phyloP scores from a whole-genome alignment of 768 basidiomycete species.

The Agrocybe praecox region DNA sequence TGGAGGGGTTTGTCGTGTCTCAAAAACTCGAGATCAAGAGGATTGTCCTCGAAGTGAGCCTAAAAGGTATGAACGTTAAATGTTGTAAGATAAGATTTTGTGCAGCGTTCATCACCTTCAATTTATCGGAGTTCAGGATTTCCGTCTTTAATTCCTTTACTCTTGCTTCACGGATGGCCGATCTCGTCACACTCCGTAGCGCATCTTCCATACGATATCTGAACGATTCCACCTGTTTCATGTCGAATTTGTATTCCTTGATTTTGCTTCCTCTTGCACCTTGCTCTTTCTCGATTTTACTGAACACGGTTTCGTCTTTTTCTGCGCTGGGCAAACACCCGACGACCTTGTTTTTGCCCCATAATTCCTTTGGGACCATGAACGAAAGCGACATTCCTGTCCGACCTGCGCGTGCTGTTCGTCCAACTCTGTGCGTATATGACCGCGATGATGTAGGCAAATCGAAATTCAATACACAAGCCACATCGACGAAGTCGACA shows the following conservation, averaged over 20 bases:
- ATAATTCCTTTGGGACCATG: constrained; percentile 69
- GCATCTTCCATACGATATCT: constrained; percentile 99
- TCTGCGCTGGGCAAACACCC: constrained; percentile 68
- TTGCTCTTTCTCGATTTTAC: constrained; percentile 77
- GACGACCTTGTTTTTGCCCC: constrained; percentile 77
- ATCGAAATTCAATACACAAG: constrained; percentile 98
- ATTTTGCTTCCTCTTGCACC: constrained; percentile 59
- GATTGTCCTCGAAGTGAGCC: constrained; percentile 99
- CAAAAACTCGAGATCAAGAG: constrained; percentile 87
- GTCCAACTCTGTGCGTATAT: constrained; percentile 95
- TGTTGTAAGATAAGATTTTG: background rate
- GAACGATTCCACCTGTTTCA: constrained; percentile 96
- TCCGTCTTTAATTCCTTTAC: constrained; percentile 93
- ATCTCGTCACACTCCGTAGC: constrained; percentile 82
- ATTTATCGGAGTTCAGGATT: constrained; percentile 92
- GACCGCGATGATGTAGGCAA: constrained; percentile 85
- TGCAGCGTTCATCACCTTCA: constrained; percentile 65
- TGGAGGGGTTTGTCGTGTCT: constrained; percentile 95
- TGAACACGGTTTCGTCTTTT: constrained; percentile 77
- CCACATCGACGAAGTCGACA: constrained; percentile 95
- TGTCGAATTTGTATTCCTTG: constrained; percentile 93
- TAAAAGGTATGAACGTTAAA: constrained; percentile 30
- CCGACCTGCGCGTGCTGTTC: constrained; percentile 94
- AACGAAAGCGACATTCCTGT: constrained; percentile 92
- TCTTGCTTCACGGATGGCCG: constrained; percentile 86